Conservation (phyloP, 805 yeast genomes). For the Saturnispora besseyi region DNA sequence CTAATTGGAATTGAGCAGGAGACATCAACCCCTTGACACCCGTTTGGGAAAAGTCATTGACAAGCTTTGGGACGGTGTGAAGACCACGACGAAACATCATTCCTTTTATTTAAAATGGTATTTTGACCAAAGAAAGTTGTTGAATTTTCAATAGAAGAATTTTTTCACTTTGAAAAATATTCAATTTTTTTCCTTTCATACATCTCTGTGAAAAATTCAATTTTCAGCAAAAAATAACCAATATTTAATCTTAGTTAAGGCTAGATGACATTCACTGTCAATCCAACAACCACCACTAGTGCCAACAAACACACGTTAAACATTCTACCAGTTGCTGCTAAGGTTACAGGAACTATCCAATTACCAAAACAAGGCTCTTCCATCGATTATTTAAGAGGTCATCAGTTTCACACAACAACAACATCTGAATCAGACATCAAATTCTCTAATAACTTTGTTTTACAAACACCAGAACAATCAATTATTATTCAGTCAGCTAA, state of each 20-base stretch:
- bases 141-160: background rate
- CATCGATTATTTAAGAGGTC: background rate
- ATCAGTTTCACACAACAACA: background rate
- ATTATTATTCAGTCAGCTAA: background rate
- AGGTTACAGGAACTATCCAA: background rate
- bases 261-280: background rate
- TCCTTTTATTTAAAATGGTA: background rate
- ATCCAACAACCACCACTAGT: background rate
- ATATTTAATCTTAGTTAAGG: background rate
- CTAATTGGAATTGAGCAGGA: constrained; percentile 53
- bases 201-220: too few species aligned
- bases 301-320: background rate
- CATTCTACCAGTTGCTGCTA: background rate
- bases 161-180: background rate
- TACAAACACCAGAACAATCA: background rate
- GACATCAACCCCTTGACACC: constrained; percentile 64
- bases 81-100: constrained; percentile 2
- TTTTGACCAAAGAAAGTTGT: background rate
- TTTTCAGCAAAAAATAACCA: too few species aligned
- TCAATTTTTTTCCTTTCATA: background rate
- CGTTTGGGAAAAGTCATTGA: constrained; percentile 7
- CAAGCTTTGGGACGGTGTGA: constrained; percentile 4
- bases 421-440: background rate
- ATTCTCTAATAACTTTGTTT: background rate
- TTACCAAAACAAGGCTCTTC: background rate